These are phyloP conservation scores for Pterocarpus santalinus DNA, from an alignment of 306 rosid genomes.

Conservation along the genomic window DNA sequence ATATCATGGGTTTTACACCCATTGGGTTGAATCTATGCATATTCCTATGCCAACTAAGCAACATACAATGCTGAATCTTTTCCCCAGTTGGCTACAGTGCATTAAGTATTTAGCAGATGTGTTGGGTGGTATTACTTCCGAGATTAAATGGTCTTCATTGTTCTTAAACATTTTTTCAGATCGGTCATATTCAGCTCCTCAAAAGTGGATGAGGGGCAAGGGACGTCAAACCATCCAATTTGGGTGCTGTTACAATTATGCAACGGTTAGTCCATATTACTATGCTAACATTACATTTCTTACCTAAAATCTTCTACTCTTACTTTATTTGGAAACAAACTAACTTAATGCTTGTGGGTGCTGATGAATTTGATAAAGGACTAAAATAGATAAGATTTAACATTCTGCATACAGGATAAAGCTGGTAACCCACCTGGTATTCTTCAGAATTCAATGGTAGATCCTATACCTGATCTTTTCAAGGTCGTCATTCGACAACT, in stretches of 20 bases:
- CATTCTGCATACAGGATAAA: conserved; percentile 73
- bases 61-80: too few relatives aligned
- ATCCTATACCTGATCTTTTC: conserved; percentile 86
- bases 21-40: too few relatives aligned
- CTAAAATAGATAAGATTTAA: conserved; percentile 1
- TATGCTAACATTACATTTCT: conserved; percentile 25
- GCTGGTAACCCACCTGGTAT: conserved; percentile 94
- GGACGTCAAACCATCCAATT: conserved; percentile 94
- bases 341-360: background rate
- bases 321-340: conserved; percentile 10
- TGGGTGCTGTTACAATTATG: conserved; percentile 97
- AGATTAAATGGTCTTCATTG: conserved; percentile 21
- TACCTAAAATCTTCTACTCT: background rate
- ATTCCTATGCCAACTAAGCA: too few relatives aligned
- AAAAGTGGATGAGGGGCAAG: conserved; percentile 98
- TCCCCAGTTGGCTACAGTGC: too few relatives aligned
- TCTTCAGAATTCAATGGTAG: conserved; percentile 64
- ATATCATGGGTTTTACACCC: too few relatives aligned
- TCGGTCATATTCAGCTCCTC: conserved; percentile 86
- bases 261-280: conserved; percentile 62
- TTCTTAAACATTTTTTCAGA: conserved; percentile 61
- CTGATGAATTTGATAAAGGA: background rate
- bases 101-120: background rate
- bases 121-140: conserved; percentile 14
- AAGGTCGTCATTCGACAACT: conserved; percentile 92